phyloP scores from a whole-genome alignment of 2,329 filamentous ascomycete species.

The Akanthomyces lecanii region DNA sequence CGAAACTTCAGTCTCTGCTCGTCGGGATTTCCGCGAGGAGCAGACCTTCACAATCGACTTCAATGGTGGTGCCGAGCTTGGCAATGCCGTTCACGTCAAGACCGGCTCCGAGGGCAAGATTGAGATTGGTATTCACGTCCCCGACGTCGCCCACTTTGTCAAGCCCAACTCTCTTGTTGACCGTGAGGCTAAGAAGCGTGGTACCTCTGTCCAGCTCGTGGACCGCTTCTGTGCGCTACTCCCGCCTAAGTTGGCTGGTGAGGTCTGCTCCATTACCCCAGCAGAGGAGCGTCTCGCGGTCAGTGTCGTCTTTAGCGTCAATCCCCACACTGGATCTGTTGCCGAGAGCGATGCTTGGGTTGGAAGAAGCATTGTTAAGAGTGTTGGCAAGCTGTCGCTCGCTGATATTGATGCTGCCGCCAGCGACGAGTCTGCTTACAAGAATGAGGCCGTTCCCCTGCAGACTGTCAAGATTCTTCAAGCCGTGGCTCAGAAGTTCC shows the following conservation, averaged over 20 bases:
- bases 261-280: conserved; percentile 82
- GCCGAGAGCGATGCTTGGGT: conserved; percentile 88
- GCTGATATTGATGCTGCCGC: conserved; percentile 82
- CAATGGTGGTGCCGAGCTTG: conserved; percentile 80
- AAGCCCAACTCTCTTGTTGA: conserved; percentile 94
- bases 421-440: conserved; percentile 56
- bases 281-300: conserved; percentile 87
- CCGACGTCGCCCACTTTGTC: conserved; percentile 94
- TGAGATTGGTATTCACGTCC: conserved; percentile 91
- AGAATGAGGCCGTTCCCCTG: conserved; percentile 60
- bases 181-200: conserved; percentile 95
- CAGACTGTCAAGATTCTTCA: conserved; percentile 80
- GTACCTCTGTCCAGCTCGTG: conserved; percentile 90
- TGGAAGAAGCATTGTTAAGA: conserved; percentile 91
- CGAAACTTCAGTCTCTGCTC: conserved; percentile 65
- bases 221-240: conserved; percentile 86
- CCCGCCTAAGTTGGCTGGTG: conserved; percentile 76
- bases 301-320: conserved; percentile 89
- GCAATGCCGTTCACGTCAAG: conserved; percentile 91
- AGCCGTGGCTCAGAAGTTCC: conserved; percentile 83
- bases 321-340: conserved; percentile 72
- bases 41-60: conserved; percentile 90
- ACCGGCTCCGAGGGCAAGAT: conserved; percentile 76
- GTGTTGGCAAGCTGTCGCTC: conserved; percentile 77
- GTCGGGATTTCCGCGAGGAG: conserved; percentile 87